Base-by-base conservation (phyloP, 2,329 filamentous ascomycete species). In the Sclerotinia spermophila region DNA sequence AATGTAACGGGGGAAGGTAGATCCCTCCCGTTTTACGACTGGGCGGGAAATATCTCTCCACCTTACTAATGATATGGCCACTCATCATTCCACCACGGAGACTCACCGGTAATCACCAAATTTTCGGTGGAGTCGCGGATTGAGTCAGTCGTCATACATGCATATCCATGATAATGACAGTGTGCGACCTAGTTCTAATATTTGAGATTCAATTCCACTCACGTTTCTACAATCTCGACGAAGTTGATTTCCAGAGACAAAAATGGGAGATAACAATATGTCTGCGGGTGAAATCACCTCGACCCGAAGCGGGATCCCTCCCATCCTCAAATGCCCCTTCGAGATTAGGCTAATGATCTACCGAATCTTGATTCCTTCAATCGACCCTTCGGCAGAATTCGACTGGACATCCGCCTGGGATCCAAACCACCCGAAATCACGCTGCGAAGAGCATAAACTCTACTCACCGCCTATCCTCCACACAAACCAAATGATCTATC, bases 321-420 rank as follows among this genome's bases (percentile, higher is more conserved):
- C 68, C 10, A 30, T 70, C 33, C 61, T 70, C 44, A 64, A 65
- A 40, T 66, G 62, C 40, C 68, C 68, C 27, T 66, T 66, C 51
- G 68, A 70, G 40, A 70, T 70, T 66, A 53, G 68, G 51, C 27
- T 70, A 33, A 53, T 70, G 68, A 70, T 70, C 51, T 70, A 70
- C 44, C 68, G 68, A 35, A 44, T 48, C 27, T 42, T 70, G 11
- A 70, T 70, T 35, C 68, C 68, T 42, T 64, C 68, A 42, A 70
- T 70, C 17, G 59, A 70, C 40, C 40, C 62, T 53, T 66, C 62
- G 33, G 62, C 60, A 35, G 42, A 70, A 27, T 70, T 66, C 40
- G 33, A 66, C 40, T 70, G 68, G 68, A 66, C 68, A 38, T 66
- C 60, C 1, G 68, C 68, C 30, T 70, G 68, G 68, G 60, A 70